phyloP scores from a whole-genome alignment of 371 early-diverging fungal genomes.

The Mucor plumbeus region DNA sequence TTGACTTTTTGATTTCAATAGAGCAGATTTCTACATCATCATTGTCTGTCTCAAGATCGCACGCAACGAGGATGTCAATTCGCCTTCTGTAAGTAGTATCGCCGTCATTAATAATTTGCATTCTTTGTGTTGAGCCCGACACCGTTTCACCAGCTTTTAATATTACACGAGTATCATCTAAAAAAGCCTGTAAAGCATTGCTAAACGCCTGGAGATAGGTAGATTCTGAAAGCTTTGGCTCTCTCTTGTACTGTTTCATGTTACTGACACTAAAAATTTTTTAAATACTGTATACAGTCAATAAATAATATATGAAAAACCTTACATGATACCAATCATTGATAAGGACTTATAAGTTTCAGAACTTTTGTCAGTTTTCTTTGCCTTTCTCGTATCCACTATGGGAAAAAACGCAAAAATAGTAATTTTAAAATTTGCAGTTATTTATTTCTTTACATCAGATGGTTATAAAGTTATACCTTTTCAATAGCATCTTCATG shows the following conservation, averaged over 20 bases:
- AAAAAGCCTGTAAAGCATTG: conserved; percentile 15
- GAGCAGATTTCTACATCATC: conserved; percentile 19
- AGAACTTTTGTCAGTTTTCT: no score
- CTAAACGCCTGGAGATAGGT: conserved; percentile 9
- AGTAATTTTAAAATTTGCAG: no score
- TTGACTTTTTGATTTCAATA: conserved; percentile 23
- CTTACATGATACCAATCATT: no score
- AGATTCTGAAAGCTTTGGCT: conserved; percentile 16
- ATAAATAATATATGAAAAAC: no score
- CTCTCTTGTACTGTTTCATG: conserved; percentile 19
- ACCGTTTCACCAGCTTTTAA: conserved; percentile 18
- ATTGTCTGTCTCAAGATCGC: conserved; percentile 14
- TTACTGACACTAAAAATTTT: conserved; percentile 20
- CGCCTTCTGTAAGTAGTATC: conserved; percentile 19
- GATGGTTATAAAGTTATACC: no score
- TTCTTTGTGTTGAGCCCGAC: conserved; percentile 11
- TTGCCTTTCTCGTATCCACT: no score
- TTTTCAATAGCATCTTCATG: no score
- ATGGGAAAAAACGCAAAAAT: no score
- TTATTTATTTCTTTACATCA: no score
- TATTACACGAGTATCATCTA: conserved; percentile 13
- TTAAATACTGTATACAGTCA: no score
- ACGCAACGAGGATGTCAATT: conserved; percentile 18
- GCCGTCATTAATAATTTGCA: conserved; percentile 11
- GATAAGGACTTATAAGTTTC: no score